Evolutionary conservation across 164 flowering plant species (phyloP), one percentile per base, ranked within the genome.

Genomic region (Chloranthus sessilifolius): DNA sequence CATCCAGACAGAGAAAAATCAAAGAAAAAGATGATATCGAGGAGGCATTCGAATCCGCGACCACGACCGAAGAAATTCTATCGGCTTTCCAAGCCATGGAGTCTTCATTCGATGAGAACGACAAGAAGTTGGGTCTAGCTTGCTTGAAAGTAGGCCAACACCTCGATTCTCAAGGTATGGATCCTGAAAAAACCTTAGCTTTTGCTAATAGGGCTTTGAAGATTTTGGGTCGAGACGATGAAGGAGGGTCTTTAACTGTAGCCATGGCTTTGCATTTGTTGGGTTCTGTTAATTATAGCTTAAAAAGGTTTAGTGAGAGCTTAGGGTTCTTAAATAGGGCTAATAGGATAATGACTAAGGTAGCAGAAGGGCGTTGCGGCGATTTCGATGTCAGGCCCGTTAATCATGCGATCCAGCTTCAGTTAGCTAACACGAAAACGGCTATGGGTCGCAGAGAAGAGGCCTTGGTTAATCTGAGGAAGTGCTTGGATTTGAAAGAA

Each of bases 401-500:
- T 46, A 59, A 67, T 47, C 95, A 83, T 48, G 85, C 86, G 0
- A 88, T 85, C 57, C 89, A 72, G 48, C 72, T 74, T 35, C 81
- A 65, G 64, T 65, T 82, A 61, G 82, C 81, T 0, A 83, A 88
- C 65, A 73, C 74, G 3, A 88, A 83, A 71, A 85, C 76, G 0
- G 98, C 95, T 0, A 59, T 91, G 80, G 96, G 96, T 43, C 73
- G 92, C 69, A 77, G 83, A 47, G 96, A 88, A 57, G 98, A 88
- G 56, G 92, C 88, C 28, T 37, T 91, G 27, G 78, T 11, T 50
- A 69, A 83, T 74, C 74, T 77, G 22, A 77, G 50, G 59, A 85
- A 67, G 64, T 68, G 82, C 61, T 65, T 85, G 68, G 95, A 81
- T 54, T 71, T 91, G 42, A 85, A 91, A 62, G 88, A 83, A 49